A percentile compares a stretch with the other conserved stretches of the same genome.
Evolutionary conservation across 441 rosid species (phyloP).

Genomic region (Daphne laureola): DNA sequence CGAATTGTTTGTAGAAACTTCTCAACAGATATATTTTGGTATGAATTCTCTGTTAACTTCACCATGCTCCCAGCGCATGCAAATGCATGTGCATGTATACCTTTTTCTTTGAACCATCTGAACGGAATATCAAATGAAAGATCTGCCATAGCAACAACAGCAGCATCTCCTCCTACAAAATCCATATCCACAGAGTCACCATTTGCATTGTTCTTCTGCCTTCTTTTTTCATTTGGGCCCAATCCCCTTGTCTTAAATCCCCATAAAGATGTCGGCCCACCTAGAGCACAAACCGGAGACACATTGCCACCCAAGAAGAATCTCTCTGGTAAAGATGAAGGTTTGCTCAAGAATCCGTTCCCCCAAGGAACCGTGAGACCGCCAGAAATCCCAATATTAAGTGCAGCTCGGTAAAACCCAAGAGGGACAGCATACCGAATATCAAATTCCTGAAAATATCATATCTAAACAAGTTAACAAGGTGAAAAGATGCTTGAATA

Average conservation of each 20-base stretch:
- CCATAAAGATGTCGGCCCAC: constrained; percentile 70
- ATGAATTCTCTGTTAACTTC: constrained; percentile 60
- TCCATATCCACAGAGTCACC: constrained; percentile 40
- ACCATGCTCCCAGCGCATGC: constrained; percentile 71
- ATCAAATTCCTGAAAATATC: constrained; percentile 52
- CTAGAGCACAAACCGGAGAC: constrained; percentile 60
- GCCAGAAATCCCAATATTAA: constrained; percentile 62
- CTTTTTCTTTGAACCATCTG: constrained; percentile 65
- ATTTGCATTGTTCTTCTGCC: constrained; percentile 33
- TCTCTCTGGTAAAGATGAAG: constrained; percentile 67
- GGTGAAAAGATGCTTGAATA: no score
- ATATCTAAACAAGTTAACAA: not conserved
- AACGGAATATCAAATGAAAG: constrained; percentile 83
- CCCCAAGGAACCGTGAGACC: constrained; percentile 78
- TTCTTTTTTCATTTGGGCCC: constrained; percentile 67
- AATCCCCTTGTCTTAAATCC: constrained; percentile 69
- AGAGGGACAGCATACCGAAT: constrained; percentile 70
- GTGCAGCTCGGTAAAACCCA: constrained; percentile 53
- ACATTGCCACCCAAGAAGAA: constrained; percentile 80
- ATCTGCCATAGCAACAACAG: constrained; percentile 72
- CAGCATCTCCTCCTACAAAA: constrained; percentile 81
- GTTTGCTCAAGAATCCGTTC: constrained; percentile 33
- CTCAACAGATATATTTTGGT: constrained; percentile 33
- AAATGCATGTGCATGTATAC: constrained; percentile 74
- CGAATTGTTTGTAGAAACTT: constrained; percentile 50